Percentiles rank a stretch among this genome's conserved stretches.
These are phyloP conservation scores for Phlyctochytrium bullatum DNA, from an alignment of 192 early-diverging fungal species.

Conservation along the genomic window DNA sequence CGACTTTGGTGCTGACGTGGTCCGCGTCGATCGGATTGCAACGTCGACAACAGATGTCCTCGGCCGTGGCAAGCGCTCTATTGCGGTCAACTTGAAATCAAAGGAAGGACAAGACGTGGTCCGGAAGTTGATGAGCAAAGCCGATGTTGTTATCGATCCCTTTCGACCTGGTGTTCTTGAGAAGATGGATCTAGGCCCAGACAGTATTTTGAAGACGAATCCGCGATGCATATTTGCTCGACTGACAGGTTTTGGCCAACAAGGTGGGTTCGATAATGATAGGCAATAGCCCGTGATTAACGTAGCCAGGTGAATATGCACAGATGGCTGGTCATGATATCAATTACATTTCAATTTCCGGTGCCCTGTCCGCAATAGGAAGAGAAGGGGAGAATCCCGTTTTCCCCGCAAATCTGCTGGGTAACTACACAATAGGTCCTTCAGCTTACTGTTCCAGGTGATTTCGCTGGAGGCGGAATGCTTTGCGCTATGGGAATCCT, in stretches of 20 bases:
- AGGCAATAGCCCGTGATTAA: too few species aligned
- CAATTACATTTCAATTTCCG: constrained; percentile 67
- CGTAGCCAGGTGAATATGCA: background rate
- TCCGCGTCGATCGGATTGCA: constrained; percentile 56
- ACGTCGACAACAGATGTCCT: constrained; percentile 5
- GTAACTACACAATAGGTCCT: constrained; percentile 11
- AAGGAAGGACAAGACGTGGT: constrained; percentile 43
- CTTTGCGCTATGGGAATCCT: constrained; percentile 64
- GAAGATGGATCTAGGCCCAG: constrained; percentile 60
- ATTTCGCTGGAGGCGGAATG: constrained; percentile 69
- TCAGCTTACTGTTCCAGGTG: constrained; percentile 34
- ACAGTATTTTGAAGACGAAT: constrained; percentile 53
- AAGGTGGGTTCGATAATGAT: constrained; percentile 30
- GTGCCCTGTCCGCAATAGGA: constrained; percentile 41
- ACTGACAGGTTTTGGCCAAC: constrained; percentile 70
- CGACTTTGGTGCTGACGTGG: constrained; percentile 67
- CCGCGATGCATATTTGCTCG: constrained; percentile 57
- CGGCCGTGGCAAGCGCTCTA: constrained; percentile 58
- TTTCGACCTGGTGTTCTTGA: constrained; percentile 73
- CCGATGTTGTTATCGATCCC: constrained; percentile 66
- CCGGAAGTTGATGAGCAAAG: constrained; percentile 38
- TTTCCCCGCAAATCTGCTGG: constrained; percentile 36
- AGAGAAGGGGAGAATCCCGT: constrained; percentile 18
- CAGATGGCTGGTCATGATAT: constrained; percentile 48
- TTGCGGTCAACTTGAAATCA: constrained; percentile 60